Conservation (phyloP, 805 yeast genomes). For the Phaffomyces thermotolerans region DNA sequence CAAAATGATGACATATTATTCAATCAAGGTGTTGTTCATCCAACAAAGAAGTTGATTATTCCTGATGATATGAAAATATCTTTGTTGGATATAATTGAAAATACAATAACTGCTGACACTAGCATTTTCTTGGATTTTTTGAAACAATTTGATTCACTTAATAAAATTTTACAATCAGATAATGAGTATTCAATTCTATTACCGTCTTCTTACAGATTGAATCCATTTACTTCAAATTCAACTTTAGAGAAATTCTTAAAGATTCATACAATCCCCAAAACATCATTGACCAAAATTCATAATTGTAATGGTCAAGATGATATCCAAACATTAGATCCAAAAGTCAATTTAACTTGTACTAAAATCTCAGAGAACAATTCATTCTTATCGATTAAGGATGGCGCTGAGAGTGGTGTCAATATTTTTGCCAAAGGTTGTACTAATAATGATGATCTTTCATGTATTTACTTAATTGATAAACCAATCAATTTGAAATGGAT, state of each 20-base stretch:
- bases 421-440: conserved; percentile 57
- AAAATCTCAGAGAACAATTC: conserved; percentile 30
- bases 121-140: conserved; percentile 39
- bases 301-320: conserved; percentile 33
- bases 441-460: conserved; percentile 27
- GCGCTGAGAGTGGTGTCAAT: conserved; percentile 50
- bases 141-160: conserved; percentile 34
- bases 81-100: conserved; percentile 45
- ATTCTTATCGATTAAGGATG: conserved; percentile 35
- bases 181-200: conserved; percentile 55
- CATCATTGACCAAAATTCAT: conserved; percentile 39
- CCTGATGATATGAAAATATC: conserved; percentile 52
- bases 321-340: conserved; percentile 37
- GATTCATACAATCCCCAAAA: conserved; percentile 62
- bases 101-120: conserved; percentile 37
- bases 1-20: conserved; percentile 61
- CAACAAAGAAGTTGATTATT: conserved; percentile 46
- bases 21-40: conserved; percentile 80
- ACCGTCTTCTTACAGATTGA: conserved; percentile 53
- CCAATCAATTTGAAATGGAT: conserved; percentile 66
- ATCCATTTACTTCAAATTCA: conserved; percentile 36
- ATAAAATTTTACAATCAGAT: conserved; percentile 33
- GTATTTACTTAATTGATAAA: conserved; percentile 59
- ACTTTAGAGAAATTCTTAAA: conserved; percentile 47
- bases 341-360: conserved; percentile 39